A percentile compares a stretch with the other conserved stretches of the same genome.
Evolutionary conservation across 306 rosid genomes (phyloP).

Genomic region (Betula pendula): DNA sequence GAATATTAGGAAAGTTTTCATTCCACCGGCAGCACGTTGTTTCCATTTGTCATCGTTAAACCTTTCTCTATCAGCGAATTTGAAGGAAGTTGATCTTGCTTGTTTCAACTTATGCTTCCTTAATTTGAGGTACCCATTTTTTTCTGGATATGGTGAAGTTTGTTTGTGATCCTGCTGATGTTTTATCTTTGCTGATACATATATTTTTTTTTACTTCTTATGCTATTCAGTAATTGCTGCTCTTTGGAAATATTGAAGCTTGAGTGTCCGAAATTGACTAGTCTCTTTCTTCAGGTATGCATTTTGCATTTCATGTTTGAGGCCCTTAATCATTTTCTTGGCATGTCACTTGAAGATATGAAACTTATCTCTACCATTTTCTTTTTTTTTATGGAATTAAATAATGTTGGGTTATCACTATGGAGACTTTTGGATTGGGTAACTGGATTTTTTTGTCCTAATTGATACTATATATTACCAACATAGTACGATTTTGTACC

Average conservation of each 20-base stretch:
- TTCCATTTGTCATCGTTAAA: conserved; percentile 61
- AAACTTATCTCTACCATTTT: neutral
- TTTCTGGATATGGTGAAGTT: neutral
- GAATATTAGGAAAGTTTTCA: conserved; percentile 84
- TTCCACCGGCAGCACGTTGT: conserved; percentile 83
- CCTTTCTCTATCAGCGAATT: conserved; percentile 76
- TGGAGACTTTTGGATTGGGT: neutral
- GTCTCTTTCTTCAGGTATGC: conserved; percentile 87
- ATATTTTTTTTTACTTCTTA: neutral
- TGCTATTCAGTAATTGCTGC: conserved; percentile 68
- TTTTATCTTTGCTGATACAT: conserved; percentile 13
- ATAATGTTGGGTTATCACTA: neutral
- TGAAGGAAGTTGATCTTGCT: conserved; percentile 89
- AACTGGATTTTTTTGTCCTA: neutral
- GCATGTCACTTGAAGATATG: neutral
- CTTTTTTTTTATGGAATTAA: neutral
- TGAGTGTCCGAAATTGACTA: conserved; percentile 79
- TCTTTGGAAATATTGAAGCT: conserved; percentile 86
- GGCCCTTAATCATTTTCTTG: neutral
- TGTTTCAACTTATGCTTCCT: conserved; percentile 89
- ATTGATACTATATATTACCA: neutral
- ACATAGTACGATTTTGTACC: neutral
- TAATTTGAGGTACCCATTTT: conserved; percentile 67
- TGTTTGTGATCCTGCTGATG: conserved; percentile 16
- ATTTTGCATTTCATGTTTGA: conserved; percentile 15